Conservation (phyloP, 208 protist genomes). For the Vickermania ingenoplastis region DNA sequence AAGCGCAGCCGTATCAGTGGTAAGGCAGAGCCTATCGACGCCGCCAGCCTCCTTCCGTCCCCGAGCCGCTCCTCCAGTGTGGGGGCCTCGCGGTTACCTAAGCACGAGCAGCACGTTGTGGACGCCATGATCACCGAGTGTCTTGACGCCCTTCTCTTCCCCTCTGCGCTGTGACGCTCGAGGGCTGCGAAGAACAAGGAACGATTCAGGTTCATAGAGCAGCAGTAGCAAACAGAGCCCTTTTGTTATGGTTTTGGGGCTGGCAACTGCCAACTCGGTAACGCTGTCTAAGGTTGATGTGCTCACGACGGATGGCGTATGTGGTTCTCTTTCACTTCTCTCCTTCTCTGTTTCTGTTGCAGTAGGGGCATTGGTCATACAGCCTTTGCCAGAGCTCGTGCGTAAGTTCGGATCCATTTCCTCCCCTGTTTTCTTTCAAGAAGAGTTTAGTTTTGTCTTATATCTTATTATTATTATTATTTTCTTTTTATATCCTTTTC, state of each 20-base stretch:
- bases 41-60: no score
- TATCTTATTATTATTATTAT: constrained; percentile 10
- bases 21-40: no score
- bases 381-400: neutral
- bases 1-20: constrained; percentile 38
- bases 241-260: no score
- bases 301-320: no score
- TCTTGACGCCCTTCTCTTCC: constrained; percentile 57
- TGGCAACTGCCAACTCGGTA: no score
- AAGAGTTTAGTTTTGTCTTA: constrained; percentile 5
- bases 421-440: neutral
- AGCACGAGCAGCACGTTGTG: constrained; percentile 67
- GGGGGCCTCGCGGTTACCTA: constrained; percentile 28
- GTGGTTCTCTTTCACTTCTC: no score
- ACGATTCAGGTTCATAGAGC: no score
- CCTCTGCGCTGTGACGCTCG: neutral
- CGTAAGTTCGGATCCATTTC: neutral
- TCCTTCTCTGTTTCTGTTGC: neutral
- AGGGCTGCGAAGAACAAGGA: no score
- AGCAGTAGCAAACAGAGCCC: no score
- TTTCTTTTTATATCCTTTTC: constrained; percentile 2
- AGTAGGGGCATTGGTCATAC: neutral
- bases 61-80: constrained; percentile 80
- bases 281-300: no score
- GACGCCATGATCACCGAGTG: constrained; percentile 58